Conservation (phyloP, 164 flowering plant genomes). For the Chimonanthus salicifolius region DNA sequence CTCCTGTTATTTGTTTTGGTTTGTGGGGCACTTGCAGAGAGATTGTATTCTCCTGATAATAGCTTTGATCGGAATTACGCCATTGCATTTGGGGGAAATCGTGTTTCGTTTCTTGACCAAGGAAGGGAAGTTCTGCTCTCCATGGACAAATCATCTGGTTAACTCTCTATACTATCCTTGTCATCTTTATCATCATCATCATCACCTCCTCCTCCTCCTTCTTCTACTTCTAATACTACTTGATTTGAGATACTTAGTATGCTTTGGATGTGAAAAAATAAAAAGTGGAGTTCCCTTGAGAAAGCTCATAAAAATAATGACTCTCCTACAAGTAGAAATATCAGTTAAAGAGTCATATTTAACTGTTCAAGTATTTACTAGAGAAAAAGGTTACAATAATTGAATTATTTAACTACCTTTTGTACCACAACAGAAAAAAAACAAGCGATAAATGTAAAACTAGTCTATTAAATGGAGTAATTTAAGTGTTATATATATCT, state of each 20-base stretch:
- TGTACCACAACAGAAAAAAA: too few species aligned
- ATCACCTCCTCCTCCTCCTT: neutral
- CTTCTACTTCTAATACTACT: neutral
- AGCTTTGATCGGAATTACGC: constrained; percentile 32
- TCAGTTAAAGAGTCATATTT: too few species aligned
- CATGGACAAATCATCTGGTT: constrained; percentile 41
- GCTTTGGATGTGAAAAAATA: too few species aligned
- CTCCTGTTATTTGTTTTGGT: constrained; percentile 4
- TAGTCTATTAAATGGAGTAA: too few species aligned
- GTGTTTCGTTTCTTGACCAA: constrained; percentile 23
- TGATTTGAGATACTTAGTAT: neutral
- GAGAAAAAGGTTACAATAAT: too few species aligned
- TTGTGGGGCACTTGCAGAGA: constrained; percentile 5
- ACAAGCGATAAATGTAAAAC: too few species aligned
- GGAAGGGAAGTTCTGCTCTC: constrained; percentile 45
- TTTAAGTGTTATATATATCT: too few species aligned
- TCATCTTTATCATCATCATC: neutral
- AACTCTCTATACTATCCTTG: neutral
- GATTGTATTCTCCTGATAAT: neutral
- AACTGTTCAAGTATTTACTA: too few species aligned
- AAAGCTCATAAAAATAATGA: too few species aligned
- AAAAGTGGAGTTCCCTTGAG: too few species aligned
- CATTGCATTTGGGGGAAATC: constrained; percentile 37
- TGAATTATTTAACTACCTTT: too few species aligned
- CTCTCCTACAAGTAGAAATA: too few species aligned